phyloP scores from a whole-genome alignment of 371 early-diverging fungal species.

The Saksenaea oblongispora region DNA sequence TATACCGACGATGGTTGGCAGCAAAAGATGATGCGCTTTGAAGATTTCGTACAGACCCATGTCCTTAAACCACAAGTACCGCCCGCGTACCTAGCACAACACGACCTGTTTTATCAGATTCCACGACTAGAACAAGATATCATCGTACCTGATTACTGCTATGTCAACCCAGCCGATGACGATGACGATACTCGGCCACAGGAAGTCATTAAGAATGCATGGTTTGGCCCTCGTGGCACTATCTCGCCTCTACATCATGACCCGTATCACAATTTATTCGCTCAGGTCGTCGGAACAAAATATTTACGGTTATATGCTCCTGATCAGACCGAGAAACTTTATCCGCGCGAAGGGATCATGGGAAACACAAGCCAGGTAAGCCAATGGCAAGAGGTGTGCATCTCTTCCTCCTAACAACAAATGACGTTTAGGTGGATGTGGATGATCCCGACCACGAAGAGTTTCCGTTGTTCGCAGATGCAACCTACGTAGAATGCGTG shows the following conservation, averaged over 20 bases:
- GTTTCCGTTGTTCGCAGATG: slow-evolving; percentile 59
- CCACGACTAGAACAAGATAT: slow-evolving; percentile 74
- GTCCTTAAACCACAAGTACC: slow-evolving; percentile 22
- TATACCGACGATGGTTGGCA: slow-evolving; percentile 83
- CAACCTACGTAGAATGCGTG: slow-evolving; percentile 68
- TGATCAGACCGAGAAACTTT: slow-evolving; percentile 53
- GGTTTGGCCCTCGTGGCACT: slow-evolving; percentile 90
- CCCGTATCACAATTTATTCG: slow-evolving; percentile 81
- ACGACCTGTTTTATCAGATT: slow-evolving; percentile 84
- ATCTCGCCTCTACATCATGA: slow-evolving; percentile 90
- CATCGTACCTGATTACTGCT: slow-evolving; percentile 79
- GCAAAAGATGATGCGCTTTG: slow-evolving; percentile 75
- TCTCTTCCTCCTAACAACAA: background rate
- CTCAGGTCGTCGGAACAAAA: slow-evolving; percentile 88
- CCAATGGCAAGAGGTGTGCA: background rate
- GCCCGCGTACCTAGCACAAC: slow-evolving; percentile 86
- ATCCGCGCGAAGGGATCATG: slow-evolving; percentile 63
- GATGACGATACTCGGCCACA: slow-evolving; percentile 37
- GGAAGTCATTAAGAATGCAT: slow-evolving; percentile 74
- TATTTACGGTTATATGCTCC: slow-evolving; percentile 77
- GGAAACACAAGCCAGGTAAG: slow-evolving; percentile 79
- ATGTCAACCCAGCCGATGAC: slow-evolving; percentile 36
- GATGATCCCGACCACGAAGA: slow-evolving; percentile 56
- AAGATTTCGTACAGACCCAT: slow-evolving; percentile 66
- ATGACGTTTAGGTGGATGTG: slow-evolving; percentile 56